A percentile compares a stretch with the other conserved stretches of the same genome.
Evolutionary conservation across 2,329 filamentous ascomycete species (phyloP).

Genomic region (Knufia fluminis): DNA sequence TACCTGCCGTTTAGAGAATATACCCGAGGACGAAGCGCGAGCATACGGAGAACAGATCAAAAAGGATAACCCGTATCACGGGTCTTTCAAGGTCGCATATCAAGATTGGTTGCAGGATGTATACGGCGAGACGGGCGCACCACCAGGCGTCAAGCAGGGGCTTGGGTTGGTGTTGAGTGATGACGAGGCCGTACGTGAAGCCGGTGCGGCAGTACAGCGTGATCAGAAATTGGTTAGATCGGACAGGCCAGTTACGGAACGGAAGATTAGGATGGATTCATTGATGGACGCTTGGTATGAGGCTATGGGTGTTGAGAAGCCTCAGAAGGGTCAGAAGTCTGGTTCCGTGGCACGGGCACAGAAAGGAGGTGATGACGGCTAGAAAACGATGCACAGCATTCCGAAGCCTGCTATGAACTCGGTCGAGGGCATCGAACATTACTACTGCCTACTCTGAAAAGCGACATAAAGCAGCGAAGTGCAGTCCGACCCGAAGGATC

Average conservation of each 20-base stretch:
- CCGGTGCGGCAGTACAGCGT: neutral
- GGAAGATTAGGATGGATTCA: conserved; percentile 2
- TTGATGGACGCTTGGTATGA: conserved; percentile 3
- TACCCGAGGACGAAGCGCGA: neutral
- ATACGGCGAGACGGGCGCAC: neutral
- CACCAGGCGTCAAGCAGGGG: neutral
- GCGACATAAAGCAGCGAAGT: too few species aligned
- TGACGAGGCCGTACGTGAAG: neutral
- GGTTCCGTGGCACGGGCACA: too few species aligned
- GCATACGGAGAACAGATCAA: neutral
- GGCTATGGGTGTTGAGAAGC: neutral
- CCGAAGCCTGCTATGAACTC: too few species aligned
- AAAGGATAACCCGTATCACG: conserved; percentile 1
- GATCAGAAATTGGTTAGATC: neutral
- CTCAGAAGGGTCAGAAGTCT: neutral
- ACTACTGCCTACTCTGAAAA: too few species aligned
- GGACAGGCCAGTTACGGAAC: neutral
- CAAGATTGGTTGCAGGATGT: conserved; percentile 5
- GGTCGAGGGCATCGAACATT: too few species aligned
- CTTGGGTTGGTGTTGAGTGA: neutral
- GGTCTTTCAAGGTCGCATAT: neutral
- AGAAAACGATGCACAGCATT: too few species aligned
- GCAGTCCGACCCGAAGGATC: too few species aligned
- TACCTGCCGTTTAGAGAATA: conserved; percentile 11
- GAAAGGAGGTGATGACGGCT: too few species aligned